Conservation (phyloP, 306 rosid species). For the Neltuma alba region DNA sequence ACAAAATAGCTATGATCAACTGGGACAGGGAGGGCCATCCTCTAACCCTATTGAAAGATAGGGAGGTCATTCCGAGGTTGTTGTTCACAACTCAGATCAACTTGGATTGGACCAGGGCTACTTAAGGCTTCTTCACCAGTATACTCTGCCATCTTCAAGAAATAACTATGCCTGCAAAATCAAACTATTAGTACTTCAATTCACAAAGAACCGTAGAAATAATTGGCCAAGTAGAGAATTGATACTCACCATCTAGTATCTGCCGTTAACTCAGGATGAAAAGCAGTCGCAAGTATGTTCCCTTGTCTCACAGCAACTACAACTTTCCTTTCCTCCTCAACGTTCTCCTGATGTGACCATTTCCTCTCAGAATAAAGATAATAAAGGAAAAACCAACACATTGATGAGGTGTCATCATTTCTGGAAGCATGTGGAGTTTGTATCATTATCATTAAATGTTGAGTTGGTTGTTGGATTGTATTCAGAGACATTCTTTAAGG, state of each 20-base stretch:
- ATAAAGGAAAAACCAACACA: background rate
- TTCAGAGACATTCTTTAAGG: background rate
- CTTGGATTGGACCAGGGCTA: constrained; percentile 53
- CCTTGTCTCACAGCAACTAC: constrained; percentile 92
- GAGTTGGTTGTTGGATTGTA: constrained; percentile 6
- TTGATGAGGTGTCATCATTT: background rate
- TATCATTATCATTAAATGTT: background rate
- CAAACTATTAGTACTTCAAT: constrained; percentile 29
- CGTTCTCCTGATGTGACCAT: constrained; percentile 57
- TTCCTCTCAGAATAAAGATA: constrained; percentile 26
- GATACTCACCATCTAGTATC: constrained; percentile 84
- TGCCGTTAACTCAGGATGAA: constrained; percentile 97
- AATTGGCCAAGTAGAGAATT: constrained; percentile 10
- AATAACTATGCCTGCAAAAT: constrained; percentile 92
- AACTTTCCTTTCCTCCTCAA: constrained; percentile 58
- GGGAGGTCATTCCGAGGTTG: constrained; percentile 67
- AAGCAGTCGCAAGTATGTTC: constrained; percentile 86
- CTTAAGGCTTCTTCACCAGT: constrained; percentile 63
- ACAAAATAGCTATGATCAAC: constrained; percentile 6
- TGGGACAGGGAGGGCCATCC: constrained; percentile 16
- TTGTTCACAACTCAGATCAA: constrained; percentile 35
- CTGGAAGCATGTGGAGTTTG: background rate
- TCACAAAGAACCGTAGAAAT: background rate
- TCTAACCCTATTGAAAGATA: constrained; percentile 52
- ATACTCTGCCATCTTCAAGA: constrained; percentile 70